phyloP scores from a whole-genome alignment of 1,284 basidiomycete genomes.

The Ganoderma lucidum region DNA sequence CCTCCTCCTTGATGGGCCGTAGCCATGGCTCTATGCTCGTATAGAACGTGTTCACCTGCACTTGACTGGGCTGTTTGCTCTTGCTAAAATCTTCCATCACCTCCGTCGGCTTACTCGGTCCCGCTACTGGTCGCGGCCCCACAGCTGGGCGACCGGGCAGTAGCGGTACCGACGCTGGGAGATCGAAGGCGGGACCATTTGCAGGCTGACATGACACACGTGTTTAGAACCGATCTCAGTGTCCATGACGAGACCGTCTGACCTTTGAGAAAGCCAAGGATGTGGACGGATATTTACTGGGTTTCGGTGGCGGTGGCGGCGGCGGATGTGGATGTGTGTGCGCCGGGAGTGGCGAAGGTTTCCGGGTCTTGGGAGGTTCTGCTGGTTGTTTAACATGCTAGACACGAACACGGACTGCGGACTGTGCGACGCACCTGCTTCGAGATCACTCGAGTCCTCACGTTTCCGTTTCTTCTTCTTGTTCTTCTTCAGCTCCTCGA shows the following conservation, averaged over 20 bases:
- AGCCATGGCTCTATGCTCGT: too few species aligned
- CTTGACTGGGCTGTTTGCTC: too few species aligned
- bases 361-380: constrained; percentile 62
- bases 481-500: constrained; percentile 70
- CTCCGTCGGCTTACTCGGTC: too few species aligned
- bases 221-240: constrained; percentile 6
- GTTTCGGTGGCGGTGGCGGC: constrained; percentile 33
- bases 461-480: constrained; percentile 86
- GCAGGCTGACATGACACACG: constrained; percentile 42
- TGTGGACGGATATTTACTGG: constrained; percentile 55
- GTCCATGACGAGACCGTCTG: constrained; percentile 18
- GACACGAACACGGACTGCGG: neutral
- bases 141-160: constrained; percentile 73
- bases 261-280: constrained; percentile 62
- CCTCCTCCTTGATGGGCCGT: too few species aligned
- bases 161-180: constrained; percentile 59
- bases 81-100: too few species aligned
- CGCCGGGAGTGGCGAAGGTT: constrained; percentile 58
- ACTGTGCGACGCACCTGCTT: constrained; percentile 52
- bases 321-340: constrained; percentile 46
- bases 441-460: constrained; percentile 78
- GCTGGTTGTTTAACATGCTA: neutral
- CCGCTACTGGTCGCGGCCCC: constrained; percentile 65
- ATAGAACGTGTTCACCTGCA: too few species aligned
- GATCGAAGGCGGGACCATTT: constrained; percentile 62